Percentiles rank a stretch among this genome's conserved stretches.
Conservation (phyloP, 2,329 filamentous ascomycete genomes). For the Elsinoe arachidis region DNA sequence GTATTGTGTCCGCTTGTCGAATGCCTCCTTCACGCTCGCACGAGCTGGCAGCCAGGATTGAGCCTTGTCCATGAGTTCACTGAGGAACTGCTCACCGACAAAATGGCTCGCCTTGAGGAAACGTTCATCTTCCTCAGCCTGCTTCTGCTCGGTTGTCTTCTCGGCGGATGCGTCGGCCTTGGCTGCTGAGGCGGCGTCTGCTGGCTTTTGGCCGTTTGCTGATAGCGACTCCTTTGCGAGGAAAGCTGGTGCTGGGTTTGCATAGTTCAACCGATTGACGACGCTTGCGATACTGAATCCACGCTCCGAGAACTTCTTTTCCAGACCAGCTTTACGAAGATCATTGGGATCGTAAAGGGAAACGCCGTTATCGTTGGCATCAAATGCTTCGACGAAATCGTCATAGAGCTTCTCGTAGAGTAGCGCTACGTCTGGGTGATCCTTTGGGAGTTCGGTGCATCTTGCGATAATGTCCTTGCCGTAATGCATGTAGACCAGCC, state of each 20-base stretch:
- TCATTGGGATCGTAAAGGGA: constrained; percentile 66
- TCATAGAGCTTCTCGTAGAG: constrained; percentile 86
- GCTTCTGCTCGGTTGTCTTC: constrained; percentile 36
- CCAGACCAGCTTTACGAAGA: constrained; percentile 59
- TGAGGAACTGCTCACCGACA: constrained; percentile 81
- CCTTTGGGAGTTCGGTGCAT: constrained; percentile 51
- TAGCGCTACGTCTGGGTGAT: constrained; percentile 59
- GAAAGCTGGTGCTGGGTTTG: constrained; percentile 32
- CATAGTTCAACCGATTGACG: constrained; percentile 76
- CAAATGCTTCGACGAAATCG: constrained; percentile 88
- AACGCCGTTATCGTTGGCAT: constrained; percentile 96
- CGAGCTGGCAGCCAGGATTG: constrained; percentile 81
- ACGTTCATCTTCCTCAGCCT: constrained; percentile 69
- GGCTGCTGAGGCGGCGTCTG: constrained; percentile 13
- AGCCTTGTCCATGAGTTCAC: constrained; percentile 68
- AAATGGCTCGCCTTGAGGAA: constrained; percentile 71
- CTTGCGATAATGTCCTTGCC: constrained; percentile 73
- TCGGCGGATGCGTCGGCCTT: constrained; percentile 10
- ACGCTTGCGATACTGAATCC: constrained; percentile 78
- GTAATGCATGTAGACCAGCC: constrained; percentile 93
- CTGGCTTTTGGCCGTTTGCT: constrained; percentile 11
- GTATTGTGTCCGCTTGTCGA: constrained; percentile 56
- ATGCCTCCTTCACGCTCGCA: constrained; percentile 66
- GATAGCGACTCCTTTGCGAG: constrained; percentile 15
- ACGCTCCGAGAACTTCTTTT: constrained; percentile 75